Evolutionary conservation across 805 yeast species (phyloP), one percentile per base, ranked within the genome.

Genomic region (Metschnikowia santaceciliae): DNA sequence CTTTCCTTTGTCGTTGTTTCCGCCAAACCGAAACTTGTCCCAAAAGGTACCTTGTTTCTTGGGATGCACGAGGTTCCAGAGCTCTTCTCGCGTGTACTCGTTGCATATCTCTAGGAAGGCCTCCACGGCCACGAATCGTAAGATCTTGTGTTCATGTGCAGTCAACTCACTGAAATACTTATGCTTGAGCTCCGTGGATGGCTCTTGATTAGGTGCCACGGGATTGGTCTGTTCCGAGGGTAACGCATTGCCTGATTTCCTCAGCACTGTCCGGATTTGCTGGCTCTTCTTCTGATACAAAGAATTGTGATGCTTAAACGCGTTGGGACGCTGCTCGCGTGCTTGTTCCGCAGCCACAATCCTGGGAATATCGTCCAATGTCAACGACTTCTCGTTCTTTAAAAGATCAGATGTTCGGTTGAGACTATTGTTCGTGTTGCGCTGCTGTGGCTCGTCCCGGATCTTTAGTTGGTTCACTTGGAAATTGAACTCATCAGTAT

Each of bases 261-360:
- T 26, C 42, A 37, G 42, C 42, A 59, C 58, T 4, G 61, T 55
- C 38, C 58, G 64, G 34, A 67, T 59, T 23, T 63, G 64, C 46
- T 61, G 66, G 51, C 60, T 56, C 32, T 65, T 65, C 42, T 60
- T 61, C 66, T 70, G 65, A 60, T 74, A 61, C 63, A 74, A 54
- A 53, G 74, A 55, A 63, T 82, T 82, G 62, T 87, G 91, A 67
- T 87, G 95, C 52, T 86, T 84, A 69, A 86, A 91, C 0, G 97
- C 96, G 67, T 90, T 90, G 2, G 97, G 97, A 51, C 96, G 78
- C 62, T 88, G 86, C 54, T 89, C 96, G 55, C 97, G 76, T 0
- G 98, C 96, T 67, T 92, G 97, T 61, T 94, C 97, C 8, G 96
- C 92, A 2, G 97, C 96, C 6, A 94, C 97, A 63, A 94, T 92